phyloP scores from a whole-genome alignment of 768 basidiomycete species.

The Austroboletus eburneus region DNA sequence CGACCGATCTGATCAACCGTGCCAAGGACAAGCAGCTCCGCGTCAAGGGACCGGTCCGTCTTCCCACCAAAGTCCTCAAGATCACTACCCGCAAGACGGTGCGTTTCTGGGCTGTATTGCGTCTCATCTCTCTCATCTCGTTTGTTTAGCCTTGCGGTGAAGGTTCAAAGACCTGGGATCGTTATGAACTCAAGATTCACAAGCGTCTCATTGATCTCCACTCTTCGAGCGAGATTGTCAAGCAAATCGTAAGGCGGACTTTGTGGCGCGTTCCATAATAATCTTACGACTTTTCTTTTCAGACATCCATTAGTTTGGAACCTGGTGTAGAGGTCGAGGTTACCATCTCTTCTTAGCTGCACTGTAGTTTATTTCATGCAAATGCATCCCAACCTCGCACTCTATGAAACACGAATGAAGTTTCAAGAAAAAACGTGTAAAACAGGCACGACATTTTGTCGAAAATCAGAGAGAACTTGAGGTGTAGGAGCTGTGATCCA shows the following conservation, averaged over 20 bases:
- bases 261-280: background rate
- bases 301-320: slow-evolving; percentile 99
- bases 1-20: slow-evolving; percentile 91
- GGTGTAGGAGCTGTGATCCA: too few relatives aligned
- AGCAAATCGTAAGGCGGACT: slow-evolving; percentile 86
- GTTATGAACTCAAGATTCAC: slow-evolving; percentile 98
- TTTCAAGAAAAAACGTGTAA: too few relatives aligned
- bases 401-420: background rate
- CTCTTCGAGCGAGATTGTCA: slow-evolving; percentile 98
- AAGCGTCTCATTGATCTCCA: slow-evolving; percentile 99
- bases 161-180: slow-evolving; percentile 99
- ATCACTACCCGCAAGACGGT: slow-evolving; percentile 99
- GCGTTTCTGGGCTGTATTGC: slow-evolving; percentile 28
- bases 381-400: background rate
- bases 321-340: slow-evolving; percentile 99
- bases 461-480: too few relatives aligned
- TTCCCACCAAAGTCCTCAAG: slow-evolving; percentile 98
- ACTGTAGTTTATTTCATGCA: slow-evolving; percentile 1
- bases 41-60: slow-evolving; percentile 97
- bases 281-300: slow-evolving; percentile 8
- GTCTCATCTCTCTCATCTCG: background rate
- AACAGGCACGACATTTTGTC: too few relatives aligned
- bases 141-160: slow-evolving; percentile 89
- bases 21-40: slow-evolving; percentile 99
- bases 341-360: slow-evolving; percentile 74